These are phyloP conservation scores for Neonectria sp. DNA, from an alignment of 2,329 filamentous ascomycete genomes.

Conservation along the genomic window DNA sequence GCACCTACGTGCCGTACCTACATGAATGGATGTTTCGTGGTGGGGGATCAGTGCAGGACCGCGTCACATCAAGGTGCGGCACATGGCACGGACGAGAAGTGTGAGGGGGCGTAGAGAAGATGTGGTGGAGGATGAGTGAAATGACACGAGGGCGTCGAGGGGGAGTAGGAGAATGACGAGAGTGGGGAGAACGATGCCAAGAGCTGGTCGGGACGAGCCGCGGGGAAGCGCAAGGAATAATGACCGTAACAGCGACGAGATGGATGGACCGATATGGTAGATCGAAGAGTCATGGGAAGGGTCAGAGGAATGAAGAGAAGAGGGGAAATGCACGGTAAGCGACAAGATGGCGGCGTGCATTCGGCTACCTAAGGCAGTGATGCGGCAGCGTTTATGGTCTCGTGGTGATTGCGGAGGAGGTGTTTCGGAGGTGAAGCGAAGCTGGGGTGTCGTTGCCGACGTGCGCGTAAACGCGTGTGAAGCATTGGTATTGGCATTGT, in stretches of 20 bases:
- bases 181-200: not conserved
- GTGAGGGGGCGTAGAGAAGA: slow-evolving; percentile 2
- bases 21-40: slow-evolving; percentile 28
- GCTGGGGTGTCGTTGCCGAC: slow-evolving; percentile 10
- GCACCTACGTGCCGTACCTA: slow-evolving; percentile 14
- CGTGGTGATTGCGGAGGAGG: slow-evolving; percentile 10
- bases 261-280: not conserved
- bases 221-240: slow-evolving; percentile 13
- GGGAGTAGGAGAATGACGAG: slow-evolving; percentile 1
- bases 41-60: slow-evolving; percentile 16
- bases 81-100: slow-evolving; percentile 6
- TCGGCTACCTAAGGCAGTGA: slow-evolving; percentile 19
- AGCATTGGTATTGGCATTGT: slow-evolving; percentile 4
- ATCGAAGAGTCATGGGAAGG: not conserved
- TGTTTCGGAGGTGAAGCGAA: slow-evolving; percentile 25
- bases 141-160: not conserved
- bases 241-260: not conserved
- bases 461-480: slow-evolving; percentile 12
- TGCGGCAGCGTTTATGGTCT: slow-evolving; percentile 23
- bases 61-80: slow-evolving; percentile 22
- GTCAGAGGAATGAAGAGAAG: not conserved
- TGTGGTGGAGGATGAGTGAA: not conserved
- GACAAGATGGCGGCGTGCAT: slow-evolving; percentile 9
- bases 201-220: slow-evolving; percentile 16
- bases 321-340: slow-evolving; percentile 11